Evolutionary conservation across 352 stramenopile genomes (phyloP).

Genomic region (Saprolegnia diclina): DNA sequence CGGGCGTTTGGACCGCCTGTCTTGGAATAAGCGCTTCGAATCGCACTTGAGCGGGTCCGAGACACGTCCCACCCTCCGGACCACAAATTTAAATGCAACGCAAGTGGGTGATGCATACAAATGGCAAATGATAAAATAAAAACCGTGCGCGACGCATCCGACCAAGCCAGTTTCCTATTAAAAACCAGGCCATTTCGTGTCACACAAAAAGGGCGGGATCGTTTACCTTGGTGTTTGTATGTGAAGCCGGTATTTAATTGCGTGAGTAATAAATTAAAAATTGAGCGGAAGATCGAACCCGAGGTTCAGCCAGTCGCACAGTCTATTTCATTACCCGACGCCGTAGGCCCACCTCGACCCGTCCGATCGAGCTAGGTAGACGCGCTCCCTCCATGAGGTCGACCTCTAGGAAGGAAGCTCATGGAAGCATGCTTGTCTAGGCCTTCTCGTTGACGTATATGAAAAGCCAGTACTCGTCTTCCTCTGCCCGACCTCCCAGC

Average conservation of each 20-base stretch:
- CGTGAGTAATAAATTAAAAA: conserved; percentile 17
- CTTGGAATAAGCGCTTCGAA: too few relatives aligned
- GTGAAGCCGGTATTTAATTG: neutral
- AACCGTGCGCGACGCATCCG: too few relatives aligned
- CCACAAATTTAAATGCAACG: neutral
- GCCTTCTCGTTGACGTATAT: neutral
- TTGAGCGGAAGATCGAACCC: conserved; percentile 9
- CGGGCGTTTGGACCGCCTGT: neutral
- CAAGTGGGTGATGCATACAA: neutral
- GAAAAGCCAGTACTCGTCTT: conserved; percentile 8
- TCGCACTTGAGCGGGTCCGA: conserved; percentile 1
- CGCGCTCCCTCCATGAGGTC: neutral
- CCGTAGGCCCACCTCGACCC: neutral
- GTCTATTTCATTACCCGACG: conserved; percentile 13
- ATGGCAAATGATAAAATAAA: neutral
- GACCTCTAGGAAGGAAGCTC: neutral
- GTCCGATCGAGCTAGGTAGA: conserved; percentile 4
- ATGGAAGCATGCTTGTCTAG: neutral
- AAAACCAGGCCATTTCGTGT: neutral
- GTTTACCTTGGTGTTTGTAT: neutral
- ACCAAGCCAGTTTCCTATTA: neutral
- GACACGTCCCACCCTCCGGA: conserved; percentile 2
- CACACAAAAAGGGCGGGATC: neutral
- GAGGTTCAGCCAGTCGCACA: conserved; percentile 15
- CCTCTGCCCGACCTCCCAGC: conserved; percentile 6